Percentiles rank a stretch among this genome's conserved stretches.
Evolutionary conservation across 495 filamentous ascomycete species (phyloP).

Genomic region (Haplographium delicatum): DNA sequence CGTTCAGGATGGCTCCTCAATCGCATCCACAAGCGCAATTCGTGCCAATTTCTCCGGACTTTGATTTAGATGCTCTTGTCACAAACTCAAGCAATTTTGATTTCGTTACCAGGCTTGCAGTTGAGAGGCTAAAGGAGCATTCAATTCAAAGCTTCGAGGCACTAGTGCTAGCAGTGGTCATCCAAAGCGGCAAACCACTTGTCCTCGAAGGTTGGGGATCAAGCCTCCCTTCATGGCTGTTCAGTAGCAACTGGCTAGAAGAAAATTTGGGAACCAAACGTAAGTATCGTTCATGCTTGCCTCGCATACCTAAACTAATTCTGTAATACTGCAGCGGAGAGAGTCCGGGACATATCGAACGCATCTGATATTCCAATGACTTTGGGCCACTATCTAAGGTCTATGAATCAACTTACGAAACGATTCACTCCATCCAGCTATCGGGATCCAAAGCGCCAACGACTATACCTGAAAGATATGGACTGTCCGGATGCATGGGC

Average conservation of each 20-base stretch:
- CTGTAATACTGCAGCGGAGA: slow-evolving; percentile 36
- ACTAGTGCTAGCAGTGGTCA: slow-evolving; percentile 70
- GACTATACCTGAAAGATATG: slow-evolving; percentile 92
- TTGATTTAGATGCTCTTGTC: slow-evolving; percentile 70
- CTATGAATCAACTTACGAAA: slow-evolving; percentile 69
- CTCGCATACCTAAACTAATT: neutral
- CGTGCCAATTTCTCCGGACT: slow-evolving; percentile 75
- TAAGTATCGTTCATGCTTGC: slow-evolving; percentile 32
- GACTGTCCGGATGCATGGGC: slow-evolving; percentile 86
- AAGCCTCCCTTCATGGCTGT: slow-evolving; percentile 61
- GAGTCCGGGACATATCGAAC: slow-evolving; percentile 68
- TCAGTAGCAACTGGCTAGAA: slow-evolving; percentile 74
- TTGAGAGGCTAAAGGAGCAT: slow-evolving; percentile 64
- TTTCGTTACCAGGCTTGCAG: slow-evolving; percentile 69
- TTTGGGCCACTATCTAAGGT: slow-evolving; percentile 81
- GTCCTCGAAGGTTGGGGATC: slow-evolving; percentile 82
- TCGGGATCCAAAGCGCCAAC: slow-evolving; percentile 64
- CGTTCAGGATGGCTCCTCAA: slow-evolving; percentile 55
- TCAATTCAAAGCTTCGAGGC: slow-evolving; percentile 73
- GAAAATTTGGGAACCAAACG: slow-evolving; percentile 67
- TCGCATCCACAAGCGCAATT: slow-evolving; percentile 67
- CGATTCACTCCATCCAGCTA: slow-evolving; percentile 66
- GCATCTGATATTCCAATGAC: slow-evolving; percentile 71
- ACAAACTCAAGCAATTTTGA: slow-evolving; percentile 76
- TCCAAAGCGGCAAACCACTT: slow-evolving; percentile 76